A percentile compares a stretch with the other conserved stretches of the same genome.
Evolutionary conservation across 495 filamentous ascomycete species (phyloP).

Genomic region (Aspergillus funiculosus): DNA sequence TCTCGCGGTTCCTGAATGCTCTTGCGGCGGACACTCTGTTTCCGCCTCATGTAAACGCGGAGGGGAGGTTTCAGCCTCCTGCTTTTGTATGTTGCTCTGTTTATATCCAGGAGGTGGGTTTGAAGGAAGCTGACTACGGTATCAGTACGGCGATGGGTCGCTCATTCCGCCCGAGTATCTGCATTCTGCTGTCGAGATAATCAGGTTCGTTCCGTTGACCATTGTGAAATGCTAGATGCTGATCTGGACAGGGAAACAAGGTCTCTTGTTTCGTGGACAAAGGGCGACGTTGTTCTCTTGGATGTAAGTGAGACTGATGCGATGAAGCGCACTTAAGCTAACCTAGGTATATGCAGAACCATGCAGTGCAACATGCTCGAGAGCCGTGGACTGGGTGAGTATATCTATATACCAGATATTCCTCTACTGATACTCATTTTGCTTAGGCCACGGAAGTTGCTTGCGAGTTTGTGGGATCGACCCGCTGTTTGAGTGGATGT

Average conservation of each 20-base stretch:
- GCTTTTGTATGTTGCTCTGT: not conserved
- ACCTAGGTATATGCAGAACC: not conserved
- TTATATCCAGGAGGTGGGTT: not conserved
- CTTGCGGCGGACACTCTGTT: not conserved
- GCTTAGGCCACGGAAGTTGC: not conserved
- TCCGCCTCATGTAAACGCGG: constrained; percentile 1
- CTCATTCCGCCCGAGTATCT: not conserved
- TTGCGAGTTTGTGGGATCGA: constrained; percentile 23
- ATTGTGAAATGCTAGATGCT: no score
- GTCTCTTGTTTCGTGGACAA: not conserved
- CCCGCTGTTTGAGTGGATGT: no score
- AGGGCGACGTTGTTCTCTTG: not conserved
- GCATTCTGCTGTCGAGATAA: constrained; percentile 2
- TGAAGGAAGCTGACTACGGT: not conserved
- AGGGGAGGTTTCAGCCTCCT: not conserved
- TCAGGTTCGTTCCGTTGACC: not conserved
- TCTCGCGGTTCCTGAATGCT: constrained; percentile 3
- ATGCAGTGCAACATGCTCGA: constrained; percentile 7
- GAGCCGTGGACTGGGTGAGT: constrained; percentile 6
- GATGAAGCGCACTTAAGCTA: not conserved
- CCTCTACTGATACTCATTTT: not conserved
- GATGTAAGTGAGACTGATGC: constrained; percentile 2
- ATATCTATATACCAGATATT: not conserved
- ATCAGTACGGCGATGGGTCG: constrained; percentile 2
- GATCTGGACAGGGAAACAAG: not conserved